Evolutionary conservation across 345 rosid genomes (phyloP).

Genomic region (Noccaea caerulescens): DNA sequence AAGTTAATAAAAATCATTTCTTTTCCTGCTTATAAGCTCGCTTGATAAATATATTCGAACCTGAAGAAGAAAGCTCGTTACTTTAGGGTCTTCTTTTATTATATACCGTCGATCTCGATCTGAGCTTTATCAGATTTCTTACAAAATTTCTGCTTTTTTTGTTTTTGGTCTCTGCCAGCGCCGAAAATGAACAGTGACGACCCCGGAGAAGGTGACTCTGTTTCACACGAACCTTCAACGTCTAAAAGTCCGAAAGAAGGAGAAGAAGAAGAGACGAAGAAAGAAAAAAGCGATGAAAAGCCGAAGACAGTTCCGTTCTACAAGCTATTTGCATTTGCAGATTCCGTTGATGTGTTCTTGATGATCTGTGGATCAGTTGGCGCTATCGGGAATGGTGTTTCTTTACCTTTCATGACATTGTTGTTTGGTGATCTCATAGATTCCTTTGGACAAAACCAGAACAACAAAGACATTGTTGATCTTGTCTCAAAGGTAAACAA

Average conservation of each 20-base stretch:
- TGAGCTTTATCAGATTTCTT: constrained; percentile 9
- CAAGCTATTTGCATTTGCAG: constrained; percentile 73
- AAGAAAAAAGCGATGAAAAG: constrained; percentile 32
- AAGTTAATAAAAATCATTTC: neutral
- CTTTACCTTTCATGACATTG: constrained; percentile 69
- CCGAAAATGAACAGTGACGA: constrained; percentile 38
- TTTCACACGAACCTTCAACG: constrained; percentile 49
- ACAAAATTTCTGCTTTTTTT: neutral
- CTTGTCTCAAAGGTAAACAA: constrained; percentile 61
- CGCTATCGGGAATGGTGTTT: constrained; percentile 67
- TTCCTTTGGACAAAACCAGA: constrained; percentile 69
- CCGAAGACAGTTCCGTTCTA: constrained; percentile 58
- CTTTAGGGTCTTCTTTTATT: constrained; percentile 12
- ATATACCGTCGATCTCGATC: constrained; percentile 22
- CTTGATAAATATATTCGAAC: neutral
- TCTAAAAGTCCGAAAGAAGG: constrained; percentile 49
- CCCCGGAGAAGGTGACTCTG: constrained; percentile 37
- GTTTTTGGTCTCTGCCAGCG: constrained; percentile 11
- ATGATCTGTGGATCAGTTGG: constrained; percentile 71
- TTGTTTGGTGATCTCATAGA: constrained; percentile 63
- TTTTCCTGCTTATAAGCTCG: neutral
- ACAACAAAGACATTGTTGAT: constrained; percentile 46
- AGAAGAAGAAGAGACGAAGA: constrained; percentile 33
- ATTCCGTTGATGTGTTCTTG: constrained; percentile 55
- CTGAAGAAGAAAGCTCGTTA: constrained; percentile 21